Evolutionary conservation across 2,329 filamentous ascomycete genomes (phyloP).

Genomic region (Verticillium nonalfalfae): DNA sequence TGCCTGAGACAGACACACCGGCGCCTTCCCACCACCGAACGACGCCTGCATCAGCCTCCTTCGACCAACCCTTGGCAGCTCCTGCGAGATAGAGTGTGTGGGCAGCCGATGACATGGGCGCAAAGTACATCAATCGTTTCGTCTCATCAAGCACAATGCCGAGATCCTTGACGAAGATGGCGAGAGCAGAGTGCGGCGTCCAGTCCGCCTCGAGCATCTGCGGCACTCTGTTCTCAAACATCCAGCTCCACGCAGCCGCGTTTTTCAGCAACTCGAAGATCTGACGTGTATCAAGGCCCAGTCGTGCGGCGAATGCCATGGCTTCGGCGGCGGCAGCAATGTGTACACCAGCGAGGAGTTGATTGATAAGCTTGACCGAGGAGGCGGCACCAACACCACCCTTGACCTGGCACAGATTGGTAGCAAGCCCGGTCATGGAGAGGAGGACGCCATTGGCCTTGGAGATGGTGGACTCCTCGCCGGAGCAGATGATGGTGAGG

Average conservation of each 20-base stretch:
- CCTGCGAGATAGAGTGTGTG: constrained; percentile 25
- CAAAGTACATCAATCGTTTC: constrained; percentile 18
- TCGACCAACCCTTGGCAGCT: constrained; percentile 21
- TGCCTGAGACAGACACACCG: constrained; percentile 12
- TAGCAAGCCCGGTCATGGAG: constrained; percentile 22
- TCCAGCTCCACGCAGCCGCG: constrained; percentile 51
- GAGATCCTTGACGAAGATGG: constrained; percentile 27
- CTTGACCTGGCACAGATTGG: constrained; percentile 35
- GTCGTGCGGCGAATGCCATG: constrained; percentile 50
- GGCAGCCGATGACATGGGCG: constrained; percentile 21
- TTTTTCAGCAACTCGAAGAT: constrained; percentile 35
- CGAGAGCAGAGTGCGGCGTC: constrained; percentile 41
- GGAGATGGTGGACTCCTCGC: constrained; percentile 22
- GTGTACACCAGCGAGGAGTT: constrained; percentile 57
- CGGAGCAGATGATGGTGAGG: constrained; percentile 68
- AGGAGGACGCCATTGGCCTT: constrained; percentile 18
- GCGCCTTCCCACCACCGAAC: constrained; percentile 31
- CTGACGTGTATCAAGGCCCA: constrained; percentile 42
- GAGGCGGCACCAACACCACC: constrained; percentile 46
- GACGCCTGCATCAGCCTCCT: constrained; percentile 26
- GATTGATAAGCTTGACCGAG: constrained; percentile 55
- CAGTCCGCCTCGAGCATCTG: constrained; percentile 37
- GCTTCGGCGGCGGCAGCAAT: constrained; percentile 55
- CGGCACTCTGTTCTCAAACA: constrained; percentile 53
- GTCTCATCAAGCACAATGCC: constrained; percentile 24